phyloP scores from a whole-genome alignment of 2,329 filamentous ascomycete genomes.

The Aotearoamyces nothofagi region DNA sequence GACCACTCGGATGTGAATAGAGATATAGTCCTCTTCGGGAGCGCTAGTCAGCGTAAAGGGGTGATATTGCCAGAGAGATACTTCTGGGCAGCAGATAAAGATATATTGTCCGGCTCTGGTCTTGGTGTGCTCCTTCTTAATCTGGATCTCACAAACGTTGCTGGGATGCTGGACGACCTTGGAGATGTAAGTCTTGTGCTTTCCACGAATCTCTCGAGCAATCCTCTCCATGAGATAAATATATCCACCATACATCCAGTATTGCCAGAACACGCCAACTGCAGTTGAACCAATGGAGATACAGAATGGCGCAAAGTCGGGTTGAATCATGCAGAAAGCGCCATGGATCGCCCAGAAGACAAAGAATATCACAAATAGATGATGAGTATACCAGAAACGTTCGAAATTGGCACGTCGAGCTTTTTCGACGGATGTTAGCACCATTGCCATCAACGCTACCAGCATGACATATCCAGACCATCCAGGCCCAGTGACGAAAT shows the following conservation, averaged over 20 bases:
- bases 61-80: conserved; percentile 80
- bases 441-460: conserved; percentile 63
- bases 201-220: conserved; percentile 62
- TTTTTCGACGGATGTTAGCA: conserved; percentile 63
- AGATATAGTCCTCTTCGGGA: conserved; percentile 82
- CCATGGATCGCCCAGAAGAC: conserved; percentile 85
- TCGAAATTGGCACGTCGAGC: conserved; percentile 70
- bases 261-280: conserved; percentile 75
- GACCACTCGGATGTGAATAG: conserved; percentile 69
- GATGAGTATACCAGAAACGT: conserved; percentile 83
- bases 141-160: conserved; percentile 81
- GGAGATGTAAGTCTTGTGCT: conserved; percentile 73
- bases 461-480: conserved; percentile 84
- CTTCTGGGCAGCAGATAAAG: conserved; percentile 74
- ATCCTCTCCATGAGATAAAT: conserved; percentile 68
- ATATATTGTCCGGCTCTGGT: conserved; percentile 76
- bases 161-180: conserved; percentile 84
- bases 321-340: conserved; percentile 81
- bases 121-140: conserved; percentile 79
- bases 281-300: conserved; percentile 47
- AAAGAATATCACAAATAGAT: conserved; percentile 80
- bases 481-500: conserved; percentile 65
- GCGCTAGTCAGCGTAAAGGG: conserved; percentile 78
- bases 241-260: conserved; percentile 76
- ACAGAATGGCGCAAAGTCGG: conserved; percentile 68